Conservation (phyloP, 768 basidiomycete species). For the Baorangia bicolor region DNA sequence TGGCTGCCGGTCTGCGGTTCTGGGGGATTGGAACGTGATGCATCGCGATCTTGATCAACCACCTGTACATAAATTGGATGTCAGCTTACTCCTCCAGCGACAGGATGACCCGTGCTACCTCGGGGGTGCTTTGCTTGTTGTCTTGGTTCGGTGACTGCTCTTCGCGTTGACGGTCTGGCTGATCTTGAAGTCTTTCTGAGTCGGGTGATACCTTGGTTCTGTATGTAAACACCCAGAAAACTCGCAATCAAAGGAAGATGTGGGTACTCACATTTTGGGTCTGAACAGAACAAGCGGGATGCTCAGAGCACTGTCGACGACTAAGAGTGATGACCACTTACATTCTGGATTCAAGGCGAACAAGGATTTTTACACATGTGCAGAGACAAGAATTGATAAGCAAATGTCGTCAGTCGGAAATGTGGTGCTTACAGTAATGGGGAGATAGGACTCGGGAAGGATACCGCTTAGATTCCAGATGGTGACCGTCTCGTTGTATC, state of each 20-base stretch:
- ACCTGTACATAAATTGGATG: too few species aligned
- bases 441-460: too few species aligned
- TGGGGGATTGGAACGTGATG: neutral
- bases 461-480: neutral
- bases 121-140: neutral
- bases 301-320: neutral
- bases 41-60: neutral
- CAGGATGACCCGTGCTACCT: too few species aligned
- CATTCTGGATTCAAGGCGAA: neutral
- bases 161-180: neutral
- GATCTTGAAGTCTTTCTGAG: neutral
- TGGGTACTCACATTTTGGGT: neutral
- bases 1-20: neutral
- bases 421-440: neutral
- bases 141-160: neutral
- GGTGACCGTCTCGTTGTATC: neutral
- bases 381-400: neutral
- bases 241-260: neutral
- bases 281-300: neutral
- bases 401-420: neutral
- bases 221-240: neutral
- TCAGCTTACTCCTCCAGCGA: too few species aligned
- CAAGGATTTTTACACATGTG: too few species aligned
- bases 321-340: neutral
- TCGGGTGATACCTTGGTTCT: neutral